Evolutionary conservation across 257 asterid genomes (phyloP), one percentile per base, ranked within the genome.

Genomic region (Coffea canephora): DNA sequence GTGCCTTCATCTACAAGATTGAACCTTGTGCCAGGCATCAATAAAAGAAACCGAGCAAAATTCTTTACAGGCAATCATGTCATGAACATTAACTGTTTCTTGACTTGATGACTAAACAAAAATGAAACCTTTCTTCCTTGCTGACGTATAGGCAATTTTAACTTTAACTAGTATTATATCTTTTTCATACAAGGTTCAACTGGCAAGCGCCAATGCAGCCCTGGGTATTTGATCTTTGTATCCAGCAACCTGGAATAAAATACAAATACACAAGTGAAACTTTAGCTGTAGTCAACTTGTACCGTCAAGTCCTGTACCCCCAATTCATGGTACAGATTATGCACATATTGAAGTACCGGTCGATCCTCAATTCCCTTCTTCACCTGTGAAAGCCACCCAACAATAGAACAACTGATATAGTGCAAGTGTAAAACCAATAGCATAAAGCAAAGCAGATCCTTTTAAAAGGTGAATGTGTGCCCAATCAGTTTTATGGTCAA

Each of bases 221-320:
- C 43, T 21, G 25, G 52, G 36, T 57, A 27, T 36, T 36, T 65
- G 57, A 31, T n/a, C 31, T 9, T 19, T 67, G 23, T 12, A 36
- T 74, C 79, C 74, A 27, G 74, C 14, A 61, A 39, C 50, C 65
- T 21, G 10, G 13, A 45, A 11, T 4, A 39, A 39, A 39, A 39
- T 39, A 4, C 43, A 21, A 46, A 50, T 72, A 46, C 65, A 41
- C n/a, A 64, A 15, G 43, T 8, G 70, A 41, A 27, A 16, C 69
- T 69, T 87, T 82, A 86, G 65, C 86, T 82, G 55, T 71, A 71
- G 72, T 93, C 94, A 14, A 86, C 86, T 84, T 95, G 94, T 74
- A 95, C 93, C 0, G 98, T 91, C 88, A 95, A 83, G 80, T 93
- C 94, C 76, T 92, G 97, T 61, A 93, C 90, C 27, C 98, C 99